Conservation (phyloP, 331 rosid genomes). For the Quercus phellos region DNA sequence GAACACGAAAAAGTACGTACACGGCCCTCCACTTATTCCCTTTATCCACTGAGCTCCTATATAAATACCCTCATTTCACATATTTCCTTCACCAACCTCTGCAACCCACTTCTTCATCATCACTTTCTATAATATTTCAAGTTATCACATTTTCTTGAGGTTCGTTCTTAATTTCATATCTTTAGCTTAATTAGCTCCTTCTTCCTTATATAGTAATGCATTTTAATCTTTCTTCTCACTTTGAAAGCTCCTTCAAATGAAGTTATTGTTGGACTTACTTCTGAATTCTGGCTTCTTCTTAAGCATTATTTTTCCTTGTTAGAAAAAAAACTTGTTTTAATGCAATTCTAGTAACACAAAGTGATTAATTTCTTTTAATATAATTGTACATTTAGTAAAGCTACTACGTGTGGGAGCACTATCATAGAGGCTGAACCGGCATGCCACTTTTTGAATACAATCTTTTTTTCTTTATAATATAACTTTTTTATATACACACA, state of each 20-base stretch:
- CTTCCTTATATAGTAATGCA: not conserved
- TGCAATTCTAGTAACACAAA: not conserved
- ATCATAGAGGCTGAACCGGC: too few species aligned
- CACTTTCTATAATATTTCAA: constrained; percentile 13
- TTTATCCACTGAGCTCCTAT: constrained; percentile 45
- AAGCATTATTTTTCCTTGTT: too few species aligned
- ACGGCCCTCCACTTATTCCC: constrained; percentile 68
- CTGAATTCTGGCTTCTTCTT: not conserved
- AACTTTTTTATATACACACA: too few species aligned
- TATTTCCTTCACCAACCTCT: constrained; percentile 45
- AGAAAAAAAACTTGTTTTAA: not conserved
- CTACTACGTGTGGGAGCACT: too few species aligned
- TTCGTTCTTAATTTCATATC: constrained; percentile 8
- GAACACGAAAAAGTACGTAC: constrained; percentile 60
- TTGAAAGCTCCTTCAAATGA: not conserved
- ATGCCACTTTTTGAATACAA: too few species aligned
- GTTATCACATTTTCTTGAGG: constrained; percentile 30
- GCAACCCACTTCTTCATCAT: constrained; percentile 15
- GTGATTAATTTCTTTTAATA: not conserved
- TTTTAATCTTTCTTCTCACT: not conserved
- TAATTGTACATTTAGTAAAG: not conserved
- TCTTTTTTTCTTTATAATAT: too few species aligned
- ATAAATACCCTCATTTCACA: constrained; percentile 46
- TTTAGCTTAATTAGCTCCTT: not conserved
- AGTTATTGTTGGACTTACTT: not conserved